Conservation (phyloP, 2,329 filamentous ascomycete species). For the Fusarium udum region DNA sequence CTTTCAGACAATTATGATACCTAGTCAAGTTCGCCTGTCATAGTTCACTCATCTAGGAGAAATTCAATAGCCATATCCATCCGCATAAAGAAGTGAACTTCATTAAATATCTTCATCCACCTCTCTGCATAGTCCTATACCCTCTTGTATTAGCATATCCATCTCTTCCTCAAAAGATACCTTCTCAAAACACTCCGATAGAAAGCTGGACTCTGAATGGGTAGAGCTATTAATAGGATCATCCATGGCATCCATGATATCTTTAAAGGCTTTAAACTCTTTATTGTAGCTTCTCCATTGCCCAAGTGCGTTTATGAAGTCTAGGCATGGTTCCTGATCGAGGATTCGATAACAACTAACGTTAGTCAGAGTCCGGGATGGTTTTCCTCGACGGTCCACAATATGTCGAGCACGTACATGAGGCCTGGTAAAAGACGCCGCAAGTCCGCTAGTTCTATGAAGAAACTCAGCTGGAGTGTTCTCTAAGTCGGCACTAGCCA, state of each 20-base stretch:
- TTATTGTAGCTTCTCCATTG: too few species aligned
- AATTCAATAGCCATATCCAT: accelerated
- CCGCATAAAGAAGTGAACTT: accelerated
- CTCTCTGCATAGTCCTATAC: not conserved
- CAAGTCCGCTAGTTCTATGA: accelerated
- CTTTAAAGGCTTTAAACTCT: too few species aligned
- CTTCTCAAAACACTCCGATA: accelerated
- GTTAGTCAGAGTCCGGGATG: accelerated
- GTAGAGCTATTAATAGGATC: accelerated
- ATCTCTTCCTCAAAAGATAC: not conserved
- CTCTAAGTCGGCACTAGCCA: accelerated
- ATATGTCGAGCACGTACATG: not conserved
- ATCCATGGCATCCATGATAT: too few species aligned
- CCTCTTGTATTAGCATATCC: not conserved
- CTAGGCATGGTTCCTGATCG: accelerated
- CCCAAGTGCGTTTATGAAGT: accelerated
- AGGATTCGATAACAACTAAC: not conserved
- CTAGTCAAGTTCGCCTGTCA: not conserved
- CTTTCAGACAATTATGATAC: not conserved
- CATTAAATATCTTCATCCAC: accelerated
- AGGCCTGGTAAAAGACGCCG: accelerated
- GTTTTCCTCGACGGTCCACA: accelerated
- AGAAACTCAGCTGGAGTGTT: accelerated
- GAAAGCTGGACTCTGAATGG: accelerated
- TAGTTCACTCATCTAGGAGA: not conserved